These are phyloP conservation scores for Xerocomellus dryophilus DNA, from an alignment of 768 basidiomycete species.

Conservation along the genomic window DNA sequence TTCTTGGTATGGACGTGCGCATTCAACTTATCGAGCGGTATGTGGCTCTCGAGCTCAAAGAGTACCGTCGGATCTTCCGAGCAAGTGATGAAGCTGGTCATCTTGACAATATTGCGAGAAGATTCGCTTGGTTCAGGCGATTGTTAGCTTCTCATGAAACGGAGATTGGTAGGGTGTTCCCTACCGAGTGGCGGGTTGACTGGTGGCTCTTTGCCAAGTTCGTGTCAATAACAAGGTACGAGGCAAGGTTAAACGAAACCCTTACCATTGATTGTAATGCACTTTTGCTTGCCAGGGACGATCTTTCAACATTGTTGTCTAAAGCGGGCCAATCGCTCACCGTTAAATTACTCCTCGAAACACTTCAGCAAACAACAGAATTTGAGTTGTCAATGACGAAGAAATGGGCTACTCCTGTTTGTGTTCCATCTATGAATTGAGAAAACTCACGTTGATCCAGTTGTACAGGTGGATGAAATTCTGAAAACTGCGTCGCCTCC, in stretches of 20 bases:
- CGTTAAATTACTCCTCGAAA: constrained; percentile 79
- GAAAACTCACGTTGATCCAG: not conserved
- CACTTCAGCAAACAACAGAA: constrained; percentile 80
- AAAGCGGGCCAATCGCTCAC: constrained; percentile 72
- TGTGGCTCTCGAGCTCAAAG: constrained; percentile 84
- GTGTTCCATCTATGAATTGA: constrained; percentile 17
- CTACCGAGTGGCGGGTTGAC: constrained; percentile 80
- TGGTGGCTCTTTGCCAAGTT: constrained; percentile 83
- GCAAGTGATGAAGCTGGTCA: constrained; percentile 94
- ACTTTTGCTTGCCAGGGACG: constrained; percentile 53
- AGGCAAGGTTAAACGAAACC: not conserved
- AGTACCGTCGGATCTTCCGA: constrained; percentile 94
- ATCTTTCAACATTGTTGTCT: constrained; percentile 74
- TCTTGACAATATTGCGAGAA: constrained; percentile 87
- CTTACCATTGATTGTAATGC: not conserved
- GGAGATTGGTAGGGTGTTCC: constrained; percentile 82
- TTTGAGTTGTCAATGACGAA: constrained; percentile 81
- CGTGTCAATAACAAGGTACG: constrained; percentile 85
- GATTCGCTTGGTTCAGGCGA: constrained; percentile 94
- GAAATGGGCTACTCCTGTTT: constrained; percentile 77
- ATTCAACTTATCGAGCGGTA: constrained; percentile 83
- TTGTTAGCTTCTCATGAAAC: constrained; percentile 82
- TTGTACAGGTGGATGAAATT: constrained; percentile 59
- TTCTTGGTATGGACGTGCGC: constrained; percentile 82
- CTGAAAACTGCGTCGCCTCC: constrained; percentile 52